phyloP scores from a whole-genome alignment of 169 alveolate genomes.

The Cryptosporidium xiaoi region DNA sequence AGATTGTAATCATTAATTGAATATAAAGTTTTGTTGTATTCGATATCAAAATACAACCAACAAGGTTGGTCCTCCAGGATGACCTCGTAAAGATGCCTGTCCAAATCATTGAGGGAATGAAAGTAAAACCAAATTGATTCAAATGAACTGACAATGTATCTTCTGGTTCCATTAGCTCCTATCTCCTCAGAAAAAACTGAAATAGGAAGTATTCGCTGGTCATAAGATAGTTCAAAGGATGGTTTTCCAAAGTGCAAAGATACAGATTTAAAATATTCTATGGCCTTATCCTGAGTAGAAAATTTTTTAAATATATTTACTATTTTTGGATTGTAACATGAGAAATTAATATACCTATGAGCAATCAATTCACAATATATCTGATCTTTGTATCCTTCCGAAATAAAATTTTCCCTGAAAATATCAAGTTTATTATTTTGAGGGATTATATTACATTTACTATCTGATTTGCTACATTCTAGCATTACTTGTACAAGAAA shows the following conservation, averaged over 20 bases:
- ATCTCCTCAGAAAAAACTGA: conserved; percentile 59
- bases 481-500: too few species aligned
- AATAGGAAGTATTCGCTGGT: conserved; percentile 17
- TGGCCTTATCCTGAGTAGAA: conserved; percentile 36
- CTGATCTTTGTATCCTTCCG: conserved; percentile 14
- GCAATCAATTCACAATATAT: conserved; percentile 17
- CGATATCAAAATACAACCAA: conserved; percentile 77
- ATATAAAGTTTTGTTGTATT: conserved; percentile 44
- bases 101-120: conserved; percentile 4
- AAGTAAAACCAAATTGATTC: conserved; percentile 43
- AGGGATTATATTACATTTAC: too few species aligned
- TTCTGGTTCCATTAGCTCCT: conserved; percentile 28
- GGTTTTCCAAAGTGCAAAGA: conserved; percentile 15
- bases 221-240: background rate
- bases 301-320: conserved; percentile 26
- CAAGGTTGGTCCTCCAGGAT: conserved; percentile 66
- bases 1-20: conserved; percentile 29
- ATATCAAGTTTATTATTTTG: too few species aligned
- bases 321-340: background rate
- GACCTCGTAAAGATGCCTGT: conserved; percentile 74
- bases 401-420: background rate
- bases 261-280: conserved; percentile 28
- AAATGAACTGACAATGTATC: conserved; percentile 66
- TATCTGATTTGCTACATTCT: too few species aligned
- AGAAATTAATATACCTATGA: conserved; percentile 14